Evolutionary conservation across 2,329 filamentous ascomycete genomes (phyloP), one percentile per base, ranked within the genome.

Genomic region (Cercospora beticola): DNA sequence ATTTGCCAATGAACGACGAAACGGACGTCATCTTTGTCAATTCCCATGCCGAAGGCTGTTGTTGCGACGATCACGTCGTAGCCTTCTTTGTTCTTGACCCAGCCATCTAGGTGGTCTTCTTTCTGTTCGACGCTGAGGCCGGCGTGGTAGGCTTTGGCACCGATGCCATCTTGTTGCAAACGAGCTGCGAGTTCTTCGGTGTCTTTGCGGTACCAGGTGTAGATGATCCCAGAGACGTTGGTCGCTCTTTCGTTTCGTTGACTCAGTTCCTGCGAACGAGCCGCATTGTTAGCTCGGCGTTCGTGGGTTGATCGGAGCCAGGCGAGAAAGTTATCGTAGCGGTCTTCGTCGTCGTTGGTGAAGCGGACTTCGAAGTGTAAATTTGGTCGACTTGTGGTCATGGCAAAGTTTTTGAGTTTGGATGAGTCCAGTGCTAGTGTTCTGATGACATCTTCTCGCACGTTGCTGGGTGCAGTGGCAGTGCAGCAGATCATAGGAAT

Each of bases 11-110:
- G 94, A 1, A 95, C 89, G 0, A 98, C 94, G 75, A 97, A 97
- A 2, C 94, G 91, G 10, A 98, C 94, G 74, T 97, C 91, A 63
- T 95, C 89, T 79, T 97, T 97, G 80, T 98, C 94, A 72, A 98
- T 97, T 28, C 94, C 94, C 94, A 98, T 98, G 2, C 94, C 94
- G 76, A 98, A 98, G 0, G 94, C 94, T 1, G 93, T 98, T 0
- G 94, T 98, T 1, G 94, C 94, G 30, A 97, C 93, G 69, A 98
- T 94, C 60, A 98, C 89, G 78, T 95, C 93, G 81, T 95, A 97
- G 0, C 91, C 91, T 28, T 86, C 84, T 64, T 88, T 86, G 77
- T 92, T 91, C 65, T 86, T 84, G 57, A 93, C 89, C 92, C 92
- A 94, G 18, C 86, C 86, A 16, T 85, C 80, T 4, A 94, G 83